These are phyloP conservation scores for Epichloe baconii DNA, from an alignment of 2,329 filamentous ascomycete species.

Conservation along the genomic window DNA sequence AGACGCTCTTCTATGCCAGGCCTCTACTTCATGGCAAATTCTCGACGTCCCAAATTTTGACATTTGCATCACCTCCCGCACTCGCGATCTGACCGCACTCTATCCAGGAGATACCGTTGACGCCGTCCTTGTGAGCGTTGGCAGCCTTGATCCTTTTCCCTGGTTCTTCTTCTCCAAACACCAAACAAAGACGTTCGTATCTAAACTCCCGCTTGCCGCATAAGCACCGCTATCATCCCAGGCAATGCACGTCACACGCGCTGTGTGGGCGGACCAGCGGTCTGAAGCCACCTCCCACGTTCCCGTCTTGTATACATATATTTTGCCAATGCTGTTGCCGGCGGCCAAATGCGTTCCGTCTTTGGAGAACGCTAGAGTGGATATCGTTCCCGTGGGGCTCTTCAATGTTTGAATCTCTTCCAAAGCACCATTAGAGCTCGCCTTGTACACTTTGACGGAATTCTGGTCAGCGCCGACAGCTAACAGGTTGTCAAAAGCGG, in stretches of 20 bases:
- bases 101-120: conserved; percentile 77
- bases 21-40: conserved; percentile 18
- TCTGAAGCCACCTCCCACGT: conserved; percentile 65
- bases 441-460: conserved; percentile 56
- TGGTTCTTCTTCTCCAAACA: conserved; percentile 62
- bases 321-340: conserved; percentile 76
- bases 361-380: conserved; percentile 70
- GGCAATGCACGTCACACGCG: conserved; percentile 42
- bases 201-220: conserved; percentile 71
- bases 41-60: conserved; percentile 66
- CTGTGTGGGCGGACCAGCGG: conserved; percentile 49
- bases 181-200: conserved; percentile 91
- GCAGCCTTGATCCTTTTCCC: conserved; percentile 71
- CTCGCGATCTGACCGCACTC: conserved; percentile 59
- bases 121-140: conserved; percentile 93
- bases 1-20: neutral
- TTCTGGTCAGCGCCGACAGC: conserved; percentile 68
- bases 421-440: conserved; percentile 42
- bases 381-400: conserved; percentile 58
- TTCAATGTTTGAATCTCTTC: conserved; percentile 44
- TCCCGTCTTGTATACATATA: conserved; percentile 58
- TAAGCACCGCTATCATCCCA: conserved; percentile 73
- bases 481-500: conserved; percentile 52
- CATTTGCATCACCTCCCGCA: conserved; percentile 72
- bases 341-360: conserved; percentile 68